Evolutionary conservation across 2,329 filamentous ascomycete genomes (phyloP).

Genomic region (Pseudogymnoascus sp.): DNA sequence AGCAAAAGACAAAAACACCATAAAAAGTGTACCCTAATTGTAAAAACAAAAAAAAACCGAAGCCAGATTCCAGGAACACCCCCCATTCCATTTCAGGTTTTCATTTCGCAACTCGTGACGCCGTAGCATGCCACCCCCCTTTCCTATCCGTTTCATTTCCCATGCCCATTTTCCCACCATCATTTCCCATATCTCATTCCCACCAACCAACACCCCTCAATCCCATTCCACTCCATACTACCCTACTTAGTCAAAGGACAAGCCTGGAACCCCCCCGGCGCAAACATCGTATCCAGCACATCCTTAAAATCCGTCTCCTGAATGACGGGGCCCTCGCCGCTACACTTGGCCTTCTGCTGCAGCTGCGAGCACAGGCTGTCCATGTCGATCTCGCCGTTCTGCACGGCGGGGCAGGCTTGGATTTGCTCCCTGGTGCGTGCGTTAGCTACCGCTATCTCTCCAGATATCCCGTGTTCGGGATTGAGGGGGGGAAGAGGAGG

Average conservation of each 20-base stretch:
- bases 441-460: too few relatives aligned
- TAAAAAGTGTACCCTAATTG: background rate
- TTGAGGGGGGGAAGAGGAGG: too few relatives aligned
- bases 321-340: constrained; percentile 80
- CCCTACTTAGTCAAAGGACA: background rate
- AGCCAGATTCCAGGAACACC: background rate
- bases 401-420: constrained; percentile 77
- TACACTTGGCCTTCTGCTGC: constrained; percentile 92
- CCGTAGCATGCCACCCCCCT: background rate
- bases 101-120: background rate
- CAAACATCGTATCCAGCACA: constrained; percentile 33
- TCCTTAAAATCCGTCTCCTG: constrained; percentile 81
- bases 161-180: background rate
- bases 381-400: constrained; percentile 85
- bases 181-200: background rate
- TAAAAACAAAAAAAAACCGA: too few relatives aligned
- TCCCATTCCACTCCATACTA: background rate
- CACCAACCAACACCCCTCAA: background rate
- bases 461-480: too few relatives aligned
- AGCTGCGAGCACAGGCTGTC: constrained; percentile 88
- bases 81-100: background rate
- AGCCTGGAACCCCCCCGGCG: background rate
- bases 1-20: background rate
- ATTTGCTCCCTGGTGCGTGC: constrained; percentile 66
- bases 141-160: background rate